Percentiles rank a stretch among this genome's conserved stretches.
phyloP scores from a whole-genome alignment of 306 rosid genomes.

The Acacia confusa region DNA sequence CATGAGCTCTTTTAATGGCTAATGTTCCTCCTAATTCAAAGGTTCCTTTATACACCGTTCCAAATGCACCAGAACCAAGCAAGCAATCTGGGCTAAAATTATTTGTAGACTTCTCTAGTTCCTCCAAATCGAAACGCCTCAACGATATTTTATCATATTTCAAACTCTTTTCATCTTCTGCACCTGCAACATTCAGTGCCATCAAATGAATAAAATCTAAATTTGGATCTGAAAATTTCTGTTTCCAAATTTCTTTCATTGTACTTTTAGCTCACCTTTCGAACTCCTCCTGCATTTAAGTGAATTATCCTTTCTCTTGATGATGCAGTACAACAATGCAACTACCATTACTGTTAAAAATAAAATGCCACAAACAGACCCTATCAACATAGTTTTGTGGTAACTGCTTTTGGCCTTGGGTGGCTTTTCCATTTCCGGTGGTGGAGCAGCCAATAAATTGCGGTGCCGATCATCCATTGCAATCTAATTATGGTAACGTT shows the following conservation, averaged over 20 bases:
- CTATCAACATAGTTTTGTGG: constrained; percentile 26
- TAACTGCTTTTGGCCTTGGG: background rate
- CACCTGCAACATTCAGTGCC: constrained; percentile 26
- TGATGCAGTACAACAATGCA: constrained; percentile 39
- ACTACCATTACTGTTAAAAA: constrained; percentile 32
- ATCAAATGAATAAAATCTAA: constrained; percentile 4
- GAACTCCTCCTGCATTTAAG: constrained; percentile 20
- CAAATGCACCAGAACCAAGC: constrained; percentile 82
- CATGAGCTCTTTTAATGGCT: constrained; percentile 76
- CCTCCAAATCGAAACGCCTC: constrained; percentile 60
- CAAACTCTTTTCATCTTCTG: constrained; percentile 19
- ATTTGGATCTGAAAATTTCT: background rate
- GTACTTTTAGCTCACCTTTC: constrained; percentile 44
- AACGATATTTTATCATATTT: constrained; percentile 44
- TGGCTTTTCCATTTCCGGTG: constrained; percentile 17
- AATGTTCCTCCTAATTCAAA: constrained; percentile 55
- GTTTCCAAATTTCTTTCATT: background rate
- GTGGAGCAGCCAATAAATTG: constrained; percentile 19
- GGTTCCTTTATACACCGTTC: constrained; percentile 66
- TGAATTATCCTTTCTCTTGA: constrained; percentile 44
- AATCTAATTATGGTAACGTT: background rate
- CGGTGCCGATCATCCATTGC: constrained; percentile 29
- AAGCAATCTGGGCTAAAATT: constrained; percentile 63
- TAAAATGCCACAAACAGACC: constrained; percentile 45
- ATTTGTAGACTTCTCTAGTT: constrained; percentile 64